Percentiles rank a stretch among this genome's conserved stretches.
Evolutionary conservation across 2,329 filamentous ascomycete species (phyloP).

Genomic region (Magnaporthiopsis rhizophila): DNA sequence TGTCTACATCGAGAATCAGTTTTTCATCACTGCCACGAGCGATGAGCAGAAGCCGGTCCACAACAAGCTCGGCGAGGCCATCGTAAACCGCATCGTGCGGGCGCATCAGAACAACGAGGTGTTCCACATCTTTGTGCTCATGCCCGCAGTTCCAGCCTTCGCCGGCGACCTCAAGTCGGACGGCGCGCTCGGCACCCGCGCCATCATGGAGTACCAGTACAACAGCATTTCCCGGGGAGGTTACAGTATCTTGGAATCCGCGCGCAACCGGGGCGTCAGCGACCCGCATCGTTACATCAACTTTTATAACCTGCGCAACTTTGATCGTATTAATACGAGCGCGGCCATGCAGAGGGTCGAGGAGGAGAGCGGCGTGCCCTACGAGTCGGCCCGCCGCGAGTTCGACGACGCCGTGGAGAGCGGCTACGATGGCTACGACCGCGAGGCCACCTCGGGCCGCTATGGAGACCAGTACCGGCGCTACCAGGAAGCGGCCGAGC

Average conservation of each 20-base stretch:
- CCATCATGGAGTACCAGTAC: constrained; percentile 87
- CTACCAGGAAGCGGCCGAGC: constrained; percentile 63
- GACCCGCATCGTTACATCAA: constrained; percentile 66
- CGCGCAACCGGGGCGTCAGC: constrained; percentile 55
- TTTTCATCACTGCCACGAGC: constrained; percentile 77
- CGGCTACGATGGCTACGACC: constrained; percentile 30
- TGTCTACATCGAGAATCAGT: constrained; percentile 78
- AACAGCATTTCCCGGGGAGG: constrained; percentile 70
- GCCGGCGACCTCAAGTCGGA: constrained; percentile 71
- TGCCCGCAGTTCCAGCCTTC: constrained; percentile 75
- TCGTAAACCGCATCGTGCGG: constrained; percentile 68
- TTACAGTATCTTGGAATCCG: constrained; percentile 66
- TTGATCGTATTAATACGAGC: constrained; percentile 72
- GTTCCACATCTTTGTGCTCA: constrained; percentile 70
- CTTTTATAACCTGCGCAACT: constrained; percentile 80
- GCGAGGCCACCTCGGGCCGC: constrained; percentile 17
- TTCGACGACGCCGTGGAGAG: constrained; percentile 50
- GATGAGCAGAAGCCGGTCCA: constrained; percentile 62
- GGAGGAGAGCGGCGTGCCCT: constrained; percentile 54
- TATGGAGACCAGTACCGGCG: constrained; percentile 48
- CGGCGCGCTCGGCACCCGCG: constrained; percentile 65
- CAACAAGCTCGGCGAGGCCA: constrained; percentile 71
- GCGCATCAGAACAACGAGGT: constrained; percentile 57
- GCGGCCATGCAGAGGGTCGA: constrained; percentile 53
- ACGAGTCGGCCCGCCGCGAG: constrained; percentile 56